These are phyloP conservation scores for Fusarium nygamai DNA, from an alignment of 2,329 filamentous ascomycete genomes.

Conservation along the genomic window DNA sequence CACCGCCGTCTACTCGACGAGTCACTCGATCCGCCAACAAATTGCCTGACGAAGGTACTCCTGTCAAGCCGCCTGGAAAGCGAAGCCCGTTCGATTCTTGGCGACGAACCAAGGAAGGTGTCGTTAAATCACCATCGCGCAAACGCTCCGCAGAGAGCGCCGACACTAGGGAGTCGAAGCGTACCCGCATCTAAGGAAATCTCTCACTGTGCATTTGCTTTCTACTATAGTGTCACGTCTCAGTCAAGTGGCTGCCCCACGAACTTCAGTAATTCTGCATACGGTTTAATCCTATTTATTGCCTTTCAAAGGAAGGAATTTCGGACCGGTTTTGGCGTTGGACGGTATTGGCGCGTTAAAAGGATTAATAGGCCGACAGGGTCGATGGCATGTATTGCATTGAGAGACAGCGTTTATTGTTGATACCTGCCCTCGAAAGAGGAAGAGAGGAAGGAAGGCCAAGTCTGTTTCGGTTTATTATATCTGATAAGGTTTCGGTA, in stretches of 20 bases:
- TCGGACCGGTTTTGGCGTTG: conserved; percentile 40
- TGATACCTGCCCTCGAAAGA: conserved; percentile 20
- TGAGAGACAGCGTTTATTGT: conserved; percentile 22
- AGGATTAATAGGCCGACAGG: conserved; percentile 12
- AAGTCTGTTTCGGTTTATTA: conserved; percentile 22
- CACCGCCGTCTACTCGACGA: conserved; percentile 71
- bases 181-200: conserved; percentile 47
- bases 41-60: conserved; percentile 54
- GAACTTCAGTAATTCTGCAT: conserved; percentile 31
- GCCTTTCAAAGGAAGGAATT: conserved; percentile 34
- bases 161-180: conserved; percentile 47
- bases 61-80: conserved; percentile 52
- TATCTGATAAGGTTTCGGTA: conserved; percentile 6
- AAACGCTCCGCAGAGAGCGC: conserved; percentile 55
- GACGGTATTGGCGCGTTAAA: conserved; percentile 36
- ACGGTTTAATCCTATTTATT: conserved; percentile 22
- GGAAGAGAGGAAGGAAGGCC: conserved; percentile 16
- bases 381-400: conserved; percentile 26
- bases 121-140: conserved; percentile 56
- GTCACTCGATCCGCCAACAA: conserved; percentile 67
- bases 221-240: background rate
- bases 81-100: conserved; percentile 74
- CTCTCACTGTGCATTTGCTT: conserved; percentile 7
- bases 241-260: conserved; percentile 18
- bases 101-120: conserved; percentile 69